Evolutionary conservation across 2,329 filamentous ascomycete species (phyloP).

Genomic region (Botrytis galanthina): DNA sequence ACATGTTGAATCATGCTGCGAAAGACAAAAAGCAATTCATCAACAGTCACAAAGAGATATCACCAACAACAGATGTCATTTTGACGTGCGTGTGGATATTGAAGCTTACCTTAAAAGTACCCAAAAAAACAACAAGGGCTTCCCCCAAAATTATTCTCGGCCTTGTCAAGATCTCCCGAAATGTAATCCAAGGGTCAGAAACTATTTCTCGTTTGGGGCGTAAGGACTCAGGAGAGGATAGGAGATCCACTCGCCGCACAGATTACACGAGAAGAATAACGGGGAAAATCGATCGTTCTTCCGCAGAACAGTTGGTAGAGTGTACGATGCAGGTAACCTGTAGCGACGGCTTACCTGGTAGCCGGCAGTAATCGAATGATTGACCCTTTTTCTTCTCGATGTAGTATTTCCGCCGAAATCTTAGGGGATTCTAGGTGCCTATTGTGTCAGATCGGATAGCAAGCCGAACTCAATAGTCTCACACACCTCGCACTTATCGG

Average conservation of each 20-base stretch:
- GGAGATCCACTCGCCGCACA: constrained; percentile 21
- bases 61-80: constrained; percentile 15
- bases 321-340: constrained; percentile 2
- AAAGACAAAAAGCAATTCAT: constrained; percentile 17
- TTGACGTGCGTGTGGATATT: constrained; percentile 23
- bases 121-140: constrained; percentile 17
- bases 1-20: constrained; percentile 36
- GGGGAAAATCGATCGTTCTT: constrained; percentile 14
- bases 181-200: constrained; percentile 8
- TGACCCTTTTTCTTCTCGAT: not conserved
- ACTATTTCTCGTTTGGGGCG: constrained; percentile 12
- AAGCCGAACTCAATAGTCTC: constrained; percentile 8
- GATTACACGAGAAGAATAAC: constrained; percentile 15
- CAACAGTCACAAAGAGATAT: constrained; percentile 22
- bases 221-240: constrained; percentile 20
- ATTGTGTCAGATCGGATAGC: constrained; percentile 8
- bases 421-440: not conserved
- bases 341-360: not conserved
- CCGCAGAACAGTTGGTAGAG: constrained; percentile 6
- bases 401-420: not conserved
- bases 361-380: constrained; percentile 5
- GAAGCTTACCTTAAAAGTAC: constrained; percentile 14
- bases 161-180: constrained; percentile 25
- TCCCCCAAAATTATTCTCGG: constrained; percentile 22
- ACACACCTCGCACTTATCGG: not conserved